phyloP scores from a whole-genome alignment of 2,329 filamentous ascomycete genomes.

The Penicillium sp. region DNA sequence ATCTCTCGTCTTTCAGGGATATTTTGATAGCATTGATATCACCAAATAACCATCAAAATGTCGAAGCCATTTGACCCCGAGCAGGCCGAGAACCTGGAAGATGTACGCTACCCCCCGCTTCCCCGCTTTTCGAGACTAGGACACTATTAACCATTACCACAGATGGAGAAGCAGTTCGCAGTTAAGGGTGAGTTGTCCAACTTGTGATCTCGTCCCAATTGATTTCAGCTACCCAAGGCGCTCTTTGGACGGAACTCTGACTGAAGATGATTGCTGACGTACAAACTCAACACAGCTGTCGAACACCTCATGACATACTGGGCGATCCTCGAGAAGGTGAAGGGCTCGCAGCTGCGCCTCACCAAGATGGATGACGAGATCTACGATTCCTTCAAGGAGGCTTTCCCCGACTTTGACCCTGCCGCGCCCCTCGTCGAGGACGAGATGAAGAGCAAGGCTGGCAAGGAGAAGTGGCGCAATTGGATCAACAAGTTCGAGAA shows the following conservation, averaged over 20 bases:
- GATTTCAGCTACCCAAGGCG: too few species aligned
- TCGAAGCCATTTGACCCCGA: constrained; percentile 57
- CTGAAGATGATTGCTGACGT: constrained; percentile 11
- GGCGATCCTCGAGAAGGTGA: constrained; percentile 88
- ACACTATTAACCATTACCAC: constrained; percentile 27
- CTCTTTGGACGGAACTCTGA: not conserved
- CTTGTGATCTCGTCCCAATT: not conserved
- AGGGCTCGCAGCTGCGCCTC: constrained; percentile 82
- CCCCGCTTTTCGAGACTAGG: not conserved
- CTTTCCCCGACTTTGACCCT: constrained; percentile 92
- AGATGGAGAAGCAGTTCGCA: constrained; percentile 99
- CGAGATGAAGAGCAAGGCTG: constrained; percentile 94
- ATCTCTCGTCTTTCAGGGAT: constrained; percentile 1
- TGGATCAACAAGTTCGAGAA: constrained; percentile 96
- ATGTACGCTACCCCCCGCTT: constrained; percentile 52
- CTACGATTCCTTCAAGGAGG: constrained; percentile 79
- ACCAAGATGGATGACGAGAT: constrained; percentile 97
- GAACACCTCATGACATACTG: constrained; percentile 98
- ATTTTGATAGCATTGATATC: not conserved
- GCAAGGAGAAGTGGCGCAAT: constrained; percentile 92
- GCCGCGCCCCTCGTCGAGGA: constrained; percentile 81
- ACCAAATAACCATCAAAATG: constrained; percentile 31
- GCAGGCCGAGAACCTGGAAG: constrained; percentile 69
- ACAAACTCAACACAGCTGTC: constrained; percentile 58
- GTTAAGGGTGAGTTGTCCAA: constrained; percentile 70